Evolutionary conservation across 495 filamentous ascomycete species (phyloP), one percentile per base, ranked within the genome.

Genomic region (Lepraria neglecta): DNA sequence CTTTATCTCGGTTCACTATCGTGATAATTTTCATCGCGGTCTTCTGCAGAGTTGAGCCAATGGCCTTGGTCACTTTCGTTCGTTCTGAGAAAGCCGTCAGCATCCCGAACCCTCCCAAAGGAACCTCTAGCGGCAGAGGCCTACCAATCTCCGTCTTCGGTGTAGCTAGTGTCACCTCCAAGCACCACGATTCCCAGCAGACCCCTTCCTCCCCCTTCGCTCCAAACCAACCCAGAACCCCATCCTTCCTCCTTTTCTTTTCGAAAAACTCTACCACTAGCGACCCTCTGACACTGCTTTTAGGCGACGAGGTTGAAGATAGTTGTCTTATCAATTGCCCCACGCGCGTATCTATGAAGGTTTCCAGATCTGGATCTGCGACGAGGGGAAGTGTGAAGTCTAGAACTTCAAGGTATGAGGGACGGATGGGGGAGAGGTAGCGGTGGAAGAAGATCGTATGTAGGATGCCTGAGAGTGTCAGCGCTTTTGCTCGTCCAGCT

Each of bases 401-500:
- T 59, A 97, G 84, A 48, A 97, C 83, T 69, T 98, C 94, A 70
- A 90, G 85, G 48, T 89, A 90, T 50, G 82, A 81, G n/a, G 94
- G 94, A 15, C 83, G 77, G 59, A 96, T 80, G 33, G 88, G 84
- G 60, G 88, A 88, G 77, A 98, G 97, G 80, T 91, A 95, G 63
- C 94, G 89, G 75, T 97, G 91, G 79, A 98, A 98, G 85, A 97
- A 98, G 71, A 98, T 96, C 45, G 92, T 94, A 73, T 96, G 91
- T 56, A 97, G 85, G 68, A 97, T 87, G 62, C 88, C 92, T 97
- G n/a, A 45, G 40, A 50, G 31, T 45, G 27, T 59, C 12, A 58
- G 47, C 60, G 56, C n/a, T 59, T 54, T 57, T 3, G 48, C 47
- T 56, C 24, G 43, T 48, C 6, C 52, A 60, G 53, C 59, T 56